A percentile compares a stretch with the other conserved stretches of the same genome.
Evolutionary conservation across 2,329 filamentous ascomycete genomes (phyloP).

Genomic region (Corinectria fuckeliana): DNA sequence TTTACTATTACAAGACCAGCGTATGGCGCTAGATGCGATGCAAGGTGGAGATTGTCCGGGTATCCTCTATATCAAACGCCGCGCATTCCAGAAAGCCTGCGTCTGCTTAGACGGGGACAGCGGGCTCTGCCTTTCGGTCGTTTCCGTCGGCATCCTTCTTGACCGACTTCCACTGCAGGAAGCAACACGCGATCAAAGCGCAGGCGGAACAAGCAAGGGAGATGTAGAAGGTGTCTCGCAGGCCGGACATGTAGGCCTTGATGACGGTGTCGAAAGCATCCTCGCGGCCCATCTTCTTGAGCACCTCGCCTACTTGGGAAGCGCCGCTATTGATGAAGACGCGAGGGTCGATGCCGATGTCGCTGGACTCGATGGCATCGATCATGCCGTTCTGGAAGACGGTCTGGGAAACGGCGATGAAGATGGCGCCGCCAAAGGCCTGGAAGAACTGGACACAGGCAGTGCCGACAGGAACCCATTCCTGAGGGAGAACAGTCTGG

Average conservation of each 20-base stretch:
- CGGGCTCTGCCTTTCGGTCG: slow-evolving; percentile 37
- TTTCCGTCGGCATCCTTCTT: slow-evolving; percentile 48
- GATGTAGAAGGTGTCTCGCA: slow-evolving; percentile 60
- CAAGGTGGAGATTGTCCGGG: slow-evolving; percentile 34
- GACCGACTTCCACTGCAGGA: slow-evolving; percentile 61
- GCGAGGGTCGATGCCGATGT: slow-evolving; percentile 53
- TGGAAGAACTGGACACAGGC: slow-evolving; percentile 67
- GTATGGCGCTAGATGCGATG: slow-evolving; percentile 16
- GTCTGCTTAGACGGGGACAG: slow-evolving; percentile 30
- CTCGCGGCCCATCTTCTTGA: slow-evolving; percentile 49
- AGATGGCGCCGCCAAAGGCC: slow-evolving; percentile 68
- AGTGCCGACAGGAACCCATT: slow-evolving; percentile 58
- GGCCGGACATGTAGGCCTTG: slow-evolving; percentile 55
- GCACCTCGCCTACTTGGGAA: slow-evolving; percentile 54
- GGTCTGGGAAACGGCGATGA: slow-evolving; percentile 69
- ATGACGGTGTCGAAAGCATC: slow-evolving; percentile 52
- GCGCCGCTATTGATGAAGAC: slow-evolving; percentile 61
- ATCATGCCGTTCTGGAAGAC: slow-evolving; percentile 71
- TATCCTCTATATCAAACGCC: slow-evolving; percentile 37
- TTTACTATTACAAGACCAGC: slow-evolving; percentile 7
- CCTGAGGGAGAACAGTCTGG: slow-evolving; percentile 57
- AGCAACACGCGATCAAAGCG: slow-evolving; percentile 52
- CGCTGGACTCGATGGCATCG: slow-evolving; percentile 53
- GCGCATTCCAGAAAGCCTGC: slow-evolving; percentile 8
- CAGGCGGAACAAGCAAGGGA: slow-evolving; percentile 54